Evolutionary conservation across 2,329 filamentous ascomycete genomes (phyloP).

Genomic region (Fusarium robinianum): DNA sequence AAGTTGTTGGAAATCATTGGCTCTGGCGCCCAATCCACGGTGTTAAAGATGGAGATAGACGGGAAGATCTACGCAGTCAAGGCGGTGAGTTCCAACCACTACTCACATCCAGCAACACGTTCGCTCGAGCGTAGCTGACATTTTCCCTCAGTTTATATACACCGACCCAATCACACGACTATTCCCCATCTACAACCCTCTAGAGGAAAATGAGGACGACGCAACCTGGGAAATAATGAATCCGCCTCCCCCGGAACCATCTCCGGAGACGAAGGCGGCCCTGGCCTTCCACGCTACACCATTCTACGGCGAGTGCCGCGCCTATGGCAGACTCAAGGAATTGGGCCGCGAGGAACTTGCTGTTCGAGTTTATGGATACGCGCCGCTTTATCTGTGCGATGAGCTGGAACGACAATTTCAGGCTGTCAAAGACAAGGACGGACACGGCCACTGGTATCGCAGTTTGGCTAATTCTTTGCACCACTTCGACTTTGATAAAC

Average conservation of each 20-base stretch:
- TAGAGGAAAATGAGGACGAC: background rate
- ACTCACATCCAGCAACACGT: too few relatives aligned
- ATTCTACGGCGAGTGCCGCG: constrained; percentile 19
- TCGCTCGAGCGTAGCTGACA: background rate
- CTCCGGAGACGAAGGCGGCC: background rate
- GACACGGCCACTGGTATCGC: too few relatives aligned
- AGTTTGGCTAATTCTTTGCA: background rate
- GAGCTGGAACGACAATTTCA: background rate
- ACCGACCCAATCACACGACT: background rate
- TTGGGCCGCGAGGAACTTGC: constrained; percentile 8
- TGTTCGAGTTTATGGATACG: constrained; percentile 8
- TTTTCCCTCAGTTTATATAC: background rate
- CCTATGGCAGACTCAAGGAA: constrained; percentile 19
- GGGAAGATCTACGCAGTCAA: constrained; percentile 5
- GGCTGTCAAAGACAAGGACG: too few relatives aligned
- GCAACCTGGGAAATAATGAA: background rate
- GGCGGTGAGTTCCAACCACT: constrained; percentile 4
- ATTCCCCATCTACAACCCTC: background rate
- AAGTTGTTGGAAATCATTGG: background rate
- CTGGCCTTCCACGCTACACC: constrained; percentile 1
- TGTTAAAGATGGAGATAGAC: constrained; percentile 5
- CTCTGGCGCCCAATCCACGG: background rate
- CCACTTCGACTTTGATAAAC: background rate
- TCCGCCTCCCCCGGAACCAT: too few relatives aligned
- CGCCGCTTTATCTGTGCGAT: background rate